A percentile compares a stretch with the other conserved stretches of the same genome.
phyloP scores from a whole-genome alignment of 2,329 filamentous ascomycete species.

The Pestalotiopsis sp. region DNA sequence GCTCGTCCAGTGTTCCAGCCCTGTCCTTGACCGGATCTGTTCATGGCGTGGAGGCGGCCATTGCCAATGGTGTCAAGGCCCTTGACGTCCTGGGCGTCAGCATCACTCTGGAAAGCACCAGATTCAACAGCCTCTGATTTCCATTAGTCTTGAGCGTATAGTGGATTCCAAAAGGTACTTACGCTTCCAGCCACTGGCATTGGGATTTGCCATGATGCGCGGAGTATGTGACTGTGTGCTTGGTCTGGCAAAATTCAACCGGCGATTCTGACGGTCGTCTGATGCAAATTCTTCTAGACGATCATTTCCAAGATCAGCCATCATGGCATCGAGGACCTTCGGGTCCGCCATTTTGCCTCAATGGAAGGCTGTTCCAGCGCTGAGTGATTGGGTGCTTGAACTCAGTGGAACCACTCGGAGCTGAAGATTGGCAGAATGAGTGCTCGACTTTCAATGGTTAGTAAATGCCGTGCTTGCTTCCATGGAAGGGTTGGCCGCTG shows the following conservation, averaged over 20 bases:
- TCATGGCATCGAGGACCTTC: constrained; percentile 19
- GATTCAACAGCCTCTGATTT: constrained; percentile 5
- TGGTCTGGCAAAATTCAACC: background rate
- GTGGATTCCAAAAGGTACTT: background rate
- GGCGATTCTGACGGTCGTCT: background rate
- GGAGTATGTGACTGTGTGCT: background rate
- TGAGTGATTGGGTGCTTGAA: background rate
- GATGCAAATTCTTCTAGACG: constrained; percentile 6
- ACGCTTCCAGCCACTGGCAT: constrained; percentile 4
- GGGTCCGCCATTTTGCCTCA: background rate
- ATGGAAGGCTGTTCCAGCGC: background rate
- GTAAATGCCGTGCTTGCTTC: background rate
- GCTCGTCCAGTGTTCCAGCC: background rate
- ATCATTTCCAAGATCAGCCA: constrained; percentile 7
- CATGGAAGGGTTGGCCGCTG: background rate
- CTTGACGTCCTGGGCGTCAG: background rate
- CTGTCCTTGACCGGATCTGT: background rate
- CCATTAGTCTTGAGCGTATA: background rate
- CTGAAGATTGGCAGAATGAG: background rate
- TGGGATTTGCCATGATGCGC: background rate
- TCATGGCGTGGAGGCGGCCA: constrained; percentile 6
- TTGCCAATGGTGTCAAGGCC: constrained; percentile 7
- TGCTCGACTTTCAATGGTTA: background rate
- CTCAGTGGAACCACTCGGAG: background rate
- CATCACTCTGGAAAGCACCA: background rate